These are phyloP conservation scores for Sporobolomyces roseus DNA, from an alignment of 768 basidiomycete genomes.

Conservation along the genomic window DNA sequence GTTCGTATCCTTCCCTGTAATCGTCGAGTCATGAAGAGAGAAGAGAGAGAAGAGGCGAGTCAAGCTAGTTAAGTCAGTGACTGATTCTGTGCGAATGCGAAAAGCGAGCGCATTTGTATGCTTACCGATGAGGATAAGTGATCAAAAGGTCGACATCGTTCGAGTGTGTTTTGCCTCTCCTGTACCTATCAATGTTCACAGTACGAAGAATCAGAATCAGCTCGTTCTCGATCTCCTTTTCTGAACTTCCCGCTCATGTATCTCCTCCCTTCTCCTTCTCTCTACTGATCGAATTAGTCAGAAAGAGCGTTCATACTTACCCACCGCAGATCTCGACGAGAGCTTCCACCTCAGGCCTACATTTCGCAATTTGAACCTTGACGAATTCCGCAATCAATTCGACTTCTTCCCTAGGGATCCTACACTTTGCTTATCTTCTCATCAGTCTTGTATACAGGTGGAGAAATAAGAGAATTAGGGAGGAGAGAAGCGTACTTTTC, in stretches of 20 bases:
- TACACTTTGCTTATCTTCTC: not conserved
- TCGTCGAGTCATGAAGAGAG: not conserved
- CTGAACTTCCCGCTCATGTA: too few relatives aligned
- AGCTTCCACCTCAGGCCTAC: not conserved
- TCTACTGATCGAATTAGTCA: too few relatives aligned
- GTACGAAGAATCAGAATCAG: too few relatives aligned
- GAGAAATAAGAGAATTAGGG: not conserved
- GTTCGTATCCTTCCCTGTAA: not conserved
- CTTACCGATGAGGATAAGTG: not conserved
- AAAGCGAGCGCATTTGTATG: too few relatives aligned
- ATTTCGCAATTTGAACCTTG: conserved; percentile 13
- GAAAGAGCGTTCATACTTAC: not conserved
- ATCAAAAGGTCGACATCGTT: conserved; percentile 29
- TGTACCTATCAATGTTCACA: not conserved
- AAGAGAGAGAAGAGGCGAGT: too few relatives aligned
- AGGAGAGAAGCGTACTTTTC: not conserved
- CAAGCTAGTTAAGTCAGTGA: not conserved
- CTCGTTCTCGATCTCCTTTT: too few relatives aligned
- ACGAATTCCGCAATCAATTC: conserved; percentile 21
- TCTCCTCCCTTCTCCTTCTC: too few relatives aligned
- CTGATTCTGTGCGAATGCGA: too few relatives aligned
- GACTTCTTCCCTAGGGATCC: conserved; percentile 18
- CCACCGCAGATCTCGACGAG: not conserved
- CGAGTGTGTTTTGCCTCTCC: conserved; percentile 16
- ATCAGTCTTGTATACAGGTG: not conserved